Evolutionary conservation across 192 early-diverging fungal genomes (phyloP).

Genomic region (Paraglomus brasilianum): DNA sequence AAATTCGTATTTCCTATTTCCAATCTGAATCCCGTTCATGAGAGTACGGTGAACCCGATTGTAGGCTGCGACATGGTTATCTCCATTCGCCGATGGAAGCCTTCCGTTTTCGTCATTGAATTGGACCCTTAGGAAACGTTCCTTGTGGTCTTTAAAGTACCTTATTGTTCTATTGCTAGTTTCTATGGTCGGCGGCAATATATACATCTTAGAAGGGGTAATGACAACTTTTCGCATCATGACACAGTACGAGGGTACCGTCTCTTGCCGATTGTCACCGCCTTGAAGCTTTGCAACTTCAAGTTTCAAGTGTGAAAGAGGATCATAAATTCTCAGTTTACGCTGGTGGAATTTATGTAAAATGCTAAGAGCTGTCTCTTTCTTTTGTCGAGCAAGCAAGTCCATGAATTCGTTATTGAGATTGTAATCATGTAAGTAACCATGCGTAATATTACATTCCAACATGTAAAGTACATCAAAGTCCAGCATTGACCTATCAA

Average conservation of each 20-base stretch:
- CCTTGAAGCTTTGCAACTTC: conserved; percentile 30
- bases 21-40: conserved; percentile 55
- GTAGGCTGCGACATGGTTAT: conserved; percentile 44
- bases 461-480: conserved; percentile 51
- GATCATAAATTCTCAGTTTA: conserved; percentile 45
- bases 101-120: conserved; percentile 63
- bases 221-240: conserved; percentile 58
- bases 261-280: conserved; percentile 27
- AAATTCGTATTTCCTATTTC: conserved; percentile 55
- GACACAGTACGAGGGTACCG: conserved; percentile 47
- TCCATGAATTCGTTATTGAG: conserved; percentile 39
- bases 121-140: conserved; percentile 68
- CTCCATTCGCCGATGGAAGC: conserved; percentile 34
- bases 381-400: conserved; percentile 27
- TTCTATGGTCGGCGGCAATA: conserved; percentile 64
- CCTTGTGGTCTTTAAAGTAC: conserved; percentile 44
- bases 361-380: conserved; percentile 35
- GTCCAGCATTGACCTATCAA: conserved; percentile 16
- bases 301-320: conserved; percentile 28
- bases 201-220: conserved; percentile 65
- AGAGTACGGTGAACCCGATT: conserved; percentile 51
- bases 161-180: conserved; percentile 75
- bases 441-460: conserved; percentile 41
- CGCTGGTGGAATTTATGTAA: conserved; percentile 34
- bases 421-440: conserved; percentile 47